A percentile compares a stretch with the other conserved stretches of the same genome.
Evolutionary conservation across 78 protist species (phyloP).

Genomic region (Cavenderia fasciculata): DNA sequence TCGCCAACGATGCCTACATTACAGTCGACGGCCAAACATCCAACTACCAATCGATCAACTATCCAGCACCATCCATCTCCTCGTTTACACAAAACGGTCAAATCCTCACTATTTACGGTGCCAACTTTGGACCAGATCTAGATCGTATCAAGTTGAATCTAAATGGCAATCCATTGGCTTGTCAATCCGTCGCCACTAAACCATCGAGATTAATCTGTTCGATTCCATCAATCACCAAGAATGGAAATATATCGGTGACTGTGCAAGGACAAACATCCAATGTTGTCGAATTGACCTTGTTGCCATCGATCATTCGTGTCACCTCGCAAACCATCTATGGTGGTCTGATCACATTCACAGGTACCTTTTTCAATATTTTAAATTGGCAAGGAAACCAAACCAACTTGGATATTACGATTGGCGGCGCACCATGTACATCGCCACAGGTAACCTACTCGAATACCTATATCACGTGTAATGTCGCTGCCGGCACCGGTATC

Average conservation of each 20-base stretch:
- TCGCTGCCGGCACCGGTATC: constrained; percentile 4
- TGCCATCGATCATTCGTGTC: not conserved
- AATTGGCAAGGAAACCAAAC: not conserved
- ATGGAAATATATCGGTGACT: not conserved
- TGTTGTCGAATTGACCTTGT: not conserved
- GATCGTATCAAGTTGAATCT: too few species aligned
- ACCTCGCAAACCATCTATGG: not conserved
- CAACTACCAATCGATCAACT: not conserved
- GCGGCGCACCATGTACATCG: not conserved
- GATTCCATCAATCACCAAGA: not conserved
- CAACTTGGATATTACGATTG: not conserved
- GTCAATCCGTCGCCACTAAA: not conserved
- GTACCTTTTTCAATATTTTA: not conserved
- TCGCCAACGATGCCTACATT: not conserved
- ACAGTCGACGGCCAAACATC: not conserved
- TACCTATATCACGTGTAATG: not conserved
- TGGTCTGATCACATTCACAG: not conserved
- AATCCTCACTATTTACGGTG: not conserved
- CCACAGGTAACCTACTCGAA: not conserved
- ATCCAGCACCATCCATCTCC: not conserved
- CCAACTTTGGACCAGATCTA: not conserved
- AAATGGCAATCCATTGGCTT: not conserved
- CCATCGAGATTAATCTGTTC: not conserved
- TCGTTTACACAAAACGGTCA: not conserved
- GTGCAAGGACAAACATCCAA: constrained; percentile 1